Conservation (phyloP, 345 rosid genomes). For the Salix dunnii region DNA sequence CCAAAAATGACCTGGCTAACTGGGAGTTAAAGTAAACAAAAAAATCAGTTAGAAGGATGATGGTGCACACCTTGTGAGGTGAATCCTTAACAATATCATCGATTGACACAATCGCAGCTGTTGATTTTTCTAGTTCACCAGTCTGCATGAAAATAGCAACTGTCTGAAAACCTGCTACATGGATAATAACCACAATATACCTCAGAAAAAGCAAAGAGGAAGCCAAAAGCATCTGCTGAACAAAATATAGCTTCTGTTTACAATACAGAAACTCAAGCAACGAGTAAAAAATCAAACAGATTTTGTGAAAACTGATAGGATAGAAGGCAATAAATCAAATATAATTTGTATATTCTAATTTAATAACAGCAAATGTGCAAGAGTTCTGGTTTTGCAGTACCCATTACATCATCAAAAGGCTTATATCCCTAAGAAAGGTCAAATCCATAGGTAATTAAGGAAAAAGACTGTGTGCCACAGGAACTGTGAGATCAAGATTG, state of each 20-base stretch:
- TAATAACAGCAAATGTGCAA: background rate
- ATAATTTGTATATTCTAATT: background rate
- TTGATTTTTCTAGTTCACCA: slow-evolving; percentile 59
- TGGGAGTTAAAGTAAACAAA: background rate
- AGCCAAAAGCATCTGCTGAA: background rate
- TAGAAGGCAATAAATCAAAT: background rate
- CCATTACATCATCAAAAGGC: background rate
- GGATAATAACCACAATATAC: slow-evolving; percentile 74
- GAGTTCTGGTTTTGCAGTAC: background rate
- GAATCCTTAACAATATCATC: slow-evolving; percentile 61
- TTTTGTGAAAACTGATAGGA: background rate
- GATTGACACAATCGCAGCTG: slow-evolving; percentile 34
- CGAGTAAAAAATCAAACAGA: background rate
- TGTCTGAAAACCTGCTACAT: slow-evolving; percentile 97
- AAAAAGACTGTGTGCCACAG: background rate
- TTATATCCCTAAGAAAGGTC: background rate
- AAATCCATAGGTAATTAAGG: background rate
- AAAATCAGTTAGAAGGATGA: background rate
- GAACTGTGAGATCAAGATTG: background rate
- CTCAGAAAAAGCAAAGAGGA: slow-evolving; percentile 62
- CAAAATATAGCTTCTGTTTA: slow-evolving; percentile 1
- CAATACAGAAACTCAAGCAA: background rate
- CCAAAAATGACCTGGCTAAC: background rate
- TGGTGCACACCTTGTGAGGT: slow-evolving; percentile 57
- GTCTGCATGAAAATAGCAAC: slow-evolving; percentile 99